Base-by-base conservation (phyloP, 1,284 basidiomycete genomes). In the Xerocomus nothofagi region DNA sequence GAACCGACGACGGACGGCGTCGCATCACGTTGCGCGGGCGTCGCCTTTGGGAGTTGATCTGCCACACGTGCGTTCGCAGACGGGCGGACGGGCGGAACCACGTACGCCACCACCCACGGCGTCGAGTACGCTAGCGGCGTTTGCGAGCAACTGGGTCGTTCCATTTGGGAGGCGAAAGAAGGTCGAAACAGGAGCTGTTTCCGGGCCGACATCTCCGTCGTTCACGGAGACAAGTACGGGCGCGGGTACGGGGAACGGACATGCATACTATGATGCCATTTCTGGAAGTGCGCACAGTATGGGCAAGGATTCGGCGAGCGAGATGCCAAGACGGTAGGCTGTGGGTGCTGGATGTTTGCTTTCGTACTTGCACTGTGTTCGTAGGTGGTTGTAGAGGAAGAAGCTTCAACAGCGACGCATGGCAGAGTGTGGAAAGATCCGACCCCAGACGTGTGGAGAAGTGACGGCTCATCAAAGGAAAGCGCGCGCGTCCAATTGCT, bases 61-160 rank as follows among this genome's bases (percentile, higher is more conserved):
- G 23, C 23, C 23, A 24, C 3, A 24, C 8, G 8, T 8, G 9
- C 34, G 18, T 31, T 38, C 31, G 15, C 59, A 18, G 9, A 20
- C 17, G 15, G 17, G 32, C 15, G 2, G 17, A 2, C 41, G 24
- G 23, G 26, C 24, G 10, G 23, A 34, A 6, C 20, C 53, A 23
- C 53, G 44, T 27, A 11, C 49, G 21, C 41, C 51, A 18, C 44
- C 47, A 21, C 50, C 57, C 36, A 55, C 71, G 12, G 57, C 68
- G 34, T 53, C 66, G 17, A 77, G 77, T 34, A 76, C 84, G 7
- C 67, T 87, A 10, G 82, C 82, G 17, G 83, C 71, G 57, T 71
- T 88, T 40, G 84, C 86, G 3, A 84, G 72, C 44, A 86, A 75
- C 60, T 86, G 79, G 81, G 81, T 83, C 0, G 75, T 80, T 44